Conservation (phyloP, 108 stramenopile species). For the Cafeteria roenbergensis region DNA sequence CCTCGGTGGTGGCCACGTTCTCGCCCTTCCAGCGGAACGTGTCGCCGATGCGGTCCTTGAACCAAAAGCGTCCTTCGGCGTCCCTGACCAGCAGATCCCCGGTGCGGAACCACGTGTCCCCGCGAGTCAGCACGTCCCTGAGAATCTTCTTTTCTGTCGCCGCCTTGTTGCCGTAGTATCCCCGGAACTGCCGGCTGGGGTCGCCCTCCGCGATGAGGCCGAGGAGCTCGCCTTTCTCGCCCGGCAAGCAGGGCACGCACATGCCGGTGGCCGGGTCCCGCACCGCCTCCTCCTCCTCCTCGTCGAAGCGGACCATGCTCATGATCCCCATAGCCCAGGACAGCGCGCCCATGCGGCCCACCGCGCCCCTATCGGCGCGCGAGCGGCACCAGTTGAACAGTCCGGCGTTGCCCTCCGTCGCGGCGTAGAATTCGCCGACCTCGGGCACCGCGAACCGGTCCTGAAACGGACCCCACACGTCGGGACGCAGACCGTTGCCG, state of each 20-base stretch:
- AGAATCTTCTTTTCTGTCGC: conserved; percentile 41
- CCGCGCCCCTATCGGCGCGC: conserved; percentile 16
- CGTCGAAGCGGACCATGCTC: conserved; percentile 23
- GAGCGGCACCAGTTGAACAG: conserved; percentile 7
- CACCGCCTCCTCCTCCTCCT: conserved; percentile 21
- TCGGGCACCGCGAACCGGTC: conserved; percentile 25
- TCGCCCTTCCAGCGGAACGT: conserved; percentile 55
- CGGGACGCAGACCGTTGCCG: conserved; percentile 47
- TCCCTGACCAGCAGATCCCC: conserved; percentile 40
- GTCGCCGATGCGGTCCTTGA: conserved; percentile 45
- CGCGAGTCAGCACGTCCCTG: conserved; percentile 23
- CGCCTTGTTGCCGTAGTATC: conserved; percentile 32
- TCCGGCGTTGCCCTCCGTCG: conserved; percentile 41
- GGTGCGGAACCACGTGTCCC: conserved; percentile 38
- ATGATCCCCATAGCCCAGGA: conserved; percentile 5
- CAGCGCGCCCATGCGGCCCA: conserved; percentile 38
- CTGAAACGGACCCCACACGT: conserved; percentile 37
- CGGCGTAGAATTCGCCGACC: conserved; percentile 43
- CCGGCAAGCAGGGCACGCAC: conserved; percentile 21
- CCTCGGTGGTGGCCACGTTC: conserved; percentile 45
- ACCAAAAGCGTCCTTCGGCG: conserved; percentile 33
- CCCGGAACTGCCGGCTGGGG: conserved; percentile 31
- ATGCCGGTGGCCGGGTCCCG: conserved; percentile 25
- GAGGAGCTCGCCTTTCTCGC: conserved; percentile 40
- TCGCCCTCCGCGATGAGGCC: conserved; percentile 31